phyloP scores from a whole-genome alignment of 2,329 filamentous ascomycete genomes.

The Colletotrichum sp. region DNA sequence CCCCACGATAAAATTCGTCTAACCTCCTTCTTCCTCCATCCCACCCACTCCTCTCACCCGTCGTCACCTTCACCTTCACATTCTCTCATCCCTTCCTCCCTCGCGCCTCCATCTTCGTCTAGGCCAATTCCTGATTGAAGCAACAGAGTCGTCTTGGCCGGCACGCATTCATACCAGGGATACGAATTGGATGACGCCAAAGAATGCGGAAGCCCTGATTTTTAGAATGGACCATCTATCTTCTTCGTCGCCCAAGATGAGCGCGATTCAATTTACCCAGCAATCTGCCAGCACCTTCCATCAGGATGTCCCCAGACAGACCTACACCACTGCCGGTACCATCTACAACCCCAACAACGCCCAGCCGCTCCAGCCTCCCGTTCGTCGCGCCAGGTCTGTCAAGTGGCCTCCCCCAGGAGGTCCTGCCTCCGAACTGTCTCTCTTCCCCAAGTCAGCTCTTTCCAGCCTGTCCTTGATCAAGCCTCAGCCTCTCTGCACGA shows the following conservation, averaged over 20 bases:
- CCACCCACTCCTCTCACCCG: not conserved
- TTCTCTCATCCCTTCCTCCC: not conserved
- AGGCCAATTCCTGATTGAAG: not conserved
- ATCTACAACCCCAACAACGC: constrained; percentile 54
- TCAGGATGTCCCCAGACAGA: constrained; percentile 33
- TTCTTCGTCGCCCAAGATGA: constrained; percentile 23
- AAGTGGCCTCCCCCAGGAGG: constrained; percentile 40
- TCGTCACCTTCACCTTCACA: not conserved
- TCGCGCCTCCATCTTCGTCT: not conserved
- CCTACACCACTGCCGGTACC: constrained; percentile 63
- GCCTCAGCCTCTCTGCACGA: constrained; percentile 25
- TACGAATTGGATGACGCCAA: not conserved
- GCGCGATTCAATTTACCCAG: not conserved
- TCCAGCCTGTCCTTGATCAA: constrained; percentile 40
- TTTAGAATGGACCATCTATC: constrained; percentile 35
- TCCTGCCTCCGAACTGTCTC: constrained; percentile 33
- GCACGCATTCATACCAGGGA: constrained; percentile 12
- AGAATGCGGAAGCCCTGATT: constrained; percentile 4
- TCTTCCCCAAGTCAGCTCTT: constrained; percentile 42
- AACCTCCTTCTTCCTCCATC: not conserved
- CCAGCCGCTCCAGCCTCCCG: constrained; percentile 55
- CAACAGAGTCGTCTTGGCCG: constrained; percentile 10
- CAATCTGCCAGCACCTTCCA: constrained; percentile 17
- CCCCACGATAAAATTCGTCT: not conserved
- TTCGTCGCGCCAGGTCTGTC: constrained; percentile 53